phyloP scores from a whole-genome alignment of 495 filamentous ascomycete species.

The Pyrenula massariospora region DNA sequence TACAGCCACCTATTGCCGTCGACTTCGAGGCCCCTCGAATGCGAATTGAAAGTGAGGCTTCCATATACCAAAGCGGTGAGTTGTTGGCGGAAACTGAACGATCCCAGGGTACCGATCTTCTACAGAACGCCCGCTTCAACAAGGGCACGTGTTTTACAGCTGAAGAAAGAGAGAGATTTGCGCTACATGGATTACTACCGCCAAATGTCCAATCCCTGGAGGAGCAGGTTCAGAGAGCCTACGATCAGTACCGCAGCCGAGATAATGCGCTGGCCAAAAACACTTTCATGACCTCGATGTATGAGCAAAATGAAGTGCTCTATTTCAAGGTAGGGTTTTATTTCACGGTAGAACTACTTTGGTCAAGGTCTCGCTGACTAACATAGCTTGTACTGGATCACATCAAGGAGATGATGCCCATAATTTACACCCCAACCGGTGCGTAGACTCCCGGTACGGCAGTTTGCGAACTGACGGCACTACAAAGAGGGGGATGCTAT shows the following conservation, averaged over 20 bases:
- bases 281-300: conserved; percentile 70
- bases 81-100: conserved; percentile 3
- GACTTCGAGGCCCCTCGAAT: conserved; percentile 49
- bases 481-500: conserved; percentile 89
- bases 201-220: conserved; percentile 65
- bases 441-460: no score
- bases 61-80: background rate
- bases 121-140: conserved; percentile 65
- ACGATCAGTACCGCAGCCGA: conserved; percentile 60
- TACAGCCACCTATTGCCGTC: conserved; percentile 51
- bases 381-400: conserved; percentile 55
- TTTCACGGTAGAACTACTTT: background rate
- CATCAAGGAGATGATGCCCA: conserved; percentile 73
- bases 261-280: conserved; percentile 60
- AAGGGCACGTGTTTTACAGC: conserved; percentile 69
- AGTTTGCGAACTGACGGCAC: no score
- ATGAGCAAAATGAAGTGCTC: conserved; percentile 71
- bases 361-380: conserved; percentile 1
- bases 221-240: conserved; percentile 65
- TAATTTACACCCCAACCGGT: conserved; percentile 91
- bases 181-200: conserved; percentile 61
- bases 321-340: conserved; percentile 56
- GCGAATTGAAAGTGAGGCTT: conserved; percentile 20
- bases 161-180: conserved; percentile 57
- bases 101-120: conserved; percentile 44